Conservation (phyloP, 371 early-diverging fungal species). For the Mortierella sp. region DNA sequence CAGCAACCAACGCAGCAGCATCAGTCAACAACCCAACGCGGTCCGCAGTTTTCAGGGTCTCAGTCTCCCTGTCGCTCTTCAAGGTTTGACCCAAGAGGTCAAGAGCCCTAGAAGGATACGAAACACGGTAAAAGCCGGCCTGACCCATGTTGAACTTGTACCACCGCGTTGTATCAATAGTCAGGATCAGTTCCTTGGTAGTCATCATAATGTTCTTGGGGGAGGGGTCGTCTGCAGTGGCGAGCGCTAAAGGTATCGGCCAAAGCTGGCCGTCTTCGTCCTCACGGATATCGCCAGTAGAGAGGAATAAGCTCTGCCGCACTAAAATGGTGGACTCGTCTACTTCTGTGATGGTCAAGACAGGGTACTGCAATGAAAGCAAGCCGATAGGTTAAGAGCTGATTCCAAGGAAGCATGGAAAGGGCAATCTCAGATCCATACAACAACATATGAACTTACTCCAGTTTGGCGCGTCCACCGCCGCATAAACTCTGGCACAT, state of each 20-base stretch:
- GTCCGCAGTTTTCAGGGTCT: constrained; percentile 64
- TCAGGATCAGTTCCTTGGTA: constrained; percentile 48
- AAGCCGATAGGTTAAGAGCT: background rate
- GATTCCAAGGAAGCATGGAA: background rate
- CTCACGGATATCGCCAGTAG: constrained; percentile 77
- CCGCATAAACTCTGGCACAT: constrained; percentile 85
- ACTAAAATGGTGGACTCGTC: constrained; percentile 62
- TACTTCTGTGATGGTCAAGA: constrained; percentile 73
- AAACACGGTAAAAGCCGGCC: constrained; percentile 77
- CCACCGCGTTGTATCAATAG: constrained; percentile 57
- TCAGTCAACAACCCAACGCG: constrained; percentile 76
- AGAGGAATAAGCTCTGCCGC: constrained; percentile 81
- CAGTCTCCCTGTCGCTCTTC: constrained; percentile 5
- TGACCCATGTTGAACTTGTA: constrained; percentile 80
- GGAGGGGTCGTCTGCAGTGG: constrained; percentile 36
- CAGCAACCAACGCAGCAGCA: constrained; percentile 72
- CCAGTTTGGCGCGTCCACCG: constrained; percentile 91
- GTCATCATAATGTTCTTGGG: constrained; percentile 49
- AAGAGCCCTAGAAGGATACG: constrained; percentile 67
- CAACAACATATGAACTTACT: constrained; percentile 4
- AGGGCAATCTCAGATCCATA: background rate
- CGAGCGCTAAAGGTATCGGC: constrained; percentile 77
- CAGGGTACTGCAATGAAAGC: constrained; percentile 67
- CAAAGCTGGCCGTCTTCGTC: constrained; percentile 79
- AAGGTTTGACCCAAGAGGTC: constrained; percentile 62